Base-by-base conservation (phyloP, 331 rosid species). In the Spiraea crenata region DNA sequence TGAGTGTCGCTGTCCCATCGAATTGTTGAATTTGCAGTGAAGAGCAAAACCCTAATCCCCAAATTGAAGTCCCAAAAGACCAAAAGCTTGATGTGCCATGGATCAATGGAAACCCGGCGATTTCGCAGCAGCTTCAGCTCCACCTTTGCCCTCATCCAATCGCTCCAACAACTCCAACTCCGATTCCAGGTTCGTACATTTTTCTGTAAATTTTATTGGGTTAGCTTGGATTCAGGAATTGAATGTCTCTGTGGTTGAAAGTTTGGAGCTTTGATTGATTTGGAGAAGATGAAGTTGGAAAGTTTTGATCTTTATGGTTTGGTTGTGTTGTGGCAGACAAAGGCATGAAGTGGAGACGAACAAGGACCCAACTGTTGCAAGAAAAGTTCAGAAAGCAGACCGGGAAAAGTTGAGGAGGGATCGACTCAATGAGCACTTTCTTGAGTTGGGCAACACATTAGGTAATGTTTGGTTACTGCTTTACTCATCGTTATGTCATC, bases 371-470 rank as follows among this genome's bases (percentile, higher is more conserved):
- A 50, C 72, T 68, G 80, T 81, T 34, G 85, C 89, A 11, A 84
- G 91, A 47, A 93, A 87, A 70, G 84, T 86, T 76, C 95, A 89
- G 63, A 93, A 93, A 81, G 99, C 97, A 9, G 97, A 91, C 80
- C 92, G 99, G 4, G 95, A 93, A 85, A 93, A 91, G 74, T 69
- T 93, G 81, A 81, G 99, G 77, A 89, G 92, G 72, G 96, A 89
- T 81, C 83, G 90, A 57, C 72, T 93, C 19, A 93, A 93, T 62
- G 95, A 93, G 44, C 95, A 87, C 42, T 93, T 93, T 73, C 86
- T 74, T 9, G 88, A 89, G 63, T 76, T 93, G 65, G 99, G 89
- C 65, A 89, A 59, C 77, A 52, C 85, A 3, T 81, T 93, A 80
- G 99, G 99, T 92, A 76, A 55, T 6, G 5, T 78, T 44, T 34